Evolutionary conservation across 345 rosid genomes (phyloP).

Genomic region (Schrenkiella parvula): DNA sequence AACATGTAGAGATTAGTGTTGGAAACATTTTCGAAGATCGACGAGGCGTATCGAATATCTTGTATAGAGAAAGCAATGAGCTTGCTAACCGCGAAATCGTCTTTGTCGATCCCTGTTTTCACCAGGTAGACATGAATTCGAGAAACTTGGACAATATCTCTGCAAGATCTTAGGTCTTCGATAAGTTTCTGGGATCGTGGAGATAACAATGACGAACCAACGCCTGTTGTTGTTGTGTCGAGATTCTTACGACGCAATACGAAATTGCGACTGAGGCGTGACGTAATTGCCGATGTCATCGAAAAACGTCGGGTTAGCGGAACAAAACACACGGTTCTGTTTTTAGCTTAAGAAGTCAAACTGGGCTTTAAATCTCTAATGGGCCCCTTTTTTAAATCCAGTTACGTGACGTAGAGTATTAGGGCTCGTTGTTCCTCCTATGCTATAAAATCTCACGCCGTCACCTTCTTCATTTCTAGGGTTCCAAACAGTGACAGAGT

Average conservation of each 20-base stretch:
- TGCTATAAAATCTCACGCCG: background rate
- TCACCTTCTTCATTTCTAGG: background rate
- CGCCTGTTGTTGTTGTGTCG: background rate
- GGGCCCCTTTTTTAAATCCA: background rate
- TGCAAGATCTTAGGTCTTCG: conserved; percentile 38
- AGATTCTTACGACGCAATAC: conserved; percentile 2
- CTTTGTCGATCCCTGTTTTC: conserved; percentile 49
- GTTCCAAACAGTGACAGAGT: background rate
- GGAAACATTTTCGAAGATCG: conserved; percentile 44
- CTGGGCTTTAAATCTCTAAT: background rate
- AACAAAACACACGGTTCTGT: background rate
- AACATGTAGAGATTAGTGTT: conserved; percentile 58
- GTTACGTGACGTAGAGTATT: background rate
- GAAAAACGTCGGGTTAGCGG: background rate
- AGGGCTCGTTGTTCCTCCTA: background rate
- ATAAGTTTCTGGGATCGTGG: conserved; percentile 22
- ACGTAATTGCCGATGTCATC: conserved; percentile 30
- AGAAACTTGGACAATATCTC: conserved; percentile 35
- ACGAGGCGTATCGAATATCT: conserved; percentile 48
- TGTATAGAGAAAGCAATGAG: conserved; percentile 51
- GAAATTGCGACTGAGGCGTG: conserved; percentile 23
- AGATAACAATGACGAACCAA: conserved; percentile 1
- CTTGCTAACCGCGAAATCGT: conserved; percentile 54
- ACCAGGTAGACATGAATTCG: conserved; percentile 54
- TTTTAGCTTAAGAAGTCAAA: background rate